Evolutionary conservation across 2,329 filamentous ascomycete genomes (phyloP).

Genomic region (Aspergillus quadrilineatus): DNA sequence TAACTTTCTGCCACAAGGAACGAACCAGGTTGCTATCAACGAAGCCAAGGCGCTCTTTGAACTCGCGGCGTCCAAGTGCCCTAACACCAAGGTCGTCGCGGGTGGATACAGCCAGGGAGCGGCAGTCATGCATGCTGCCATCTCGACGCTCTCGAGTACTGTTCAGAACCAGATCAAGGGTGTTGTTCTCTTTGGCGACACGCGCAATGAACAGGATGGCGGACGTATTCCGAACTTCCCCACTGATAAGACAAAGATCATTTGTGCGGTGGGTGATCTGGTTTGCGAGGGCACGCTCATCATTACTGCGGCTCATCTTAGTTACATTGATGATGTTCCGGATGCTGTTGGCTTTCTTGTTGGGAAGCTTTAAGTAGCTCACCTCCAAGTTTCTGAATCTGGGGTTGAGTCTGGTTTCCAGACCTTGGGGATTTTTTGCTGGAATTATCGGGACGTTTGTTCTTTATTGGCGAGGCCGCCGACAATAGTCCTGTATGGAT

Average conservation of each 20-base stretch:
- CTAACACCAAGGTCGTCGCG: constrained; percentile 46
- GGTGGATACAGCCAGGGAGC: constrained; percentile 48
- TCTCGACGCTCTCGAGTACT: constrained; percentile 33
- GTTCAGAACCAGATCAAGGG: constrained; percentile 37
- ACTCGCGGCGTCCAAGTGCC: constrained; percentile 46
- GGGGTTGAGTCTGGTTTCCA: too few species aligned
- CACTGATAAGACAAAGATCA: constrained; percentile 45
- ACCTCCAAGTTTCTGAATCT: not conserved
- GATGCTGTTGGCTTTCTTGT: not conserved
- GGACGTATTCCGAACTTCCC: constrained; percentile 43
- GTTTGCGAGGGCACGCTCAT: constrained; percentile 51
- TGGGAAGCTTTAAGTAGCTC: not conserved
- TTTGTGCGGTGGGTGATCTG: constrained; percentile 49
- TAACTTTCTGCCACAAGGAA: constrained; percentile 43
- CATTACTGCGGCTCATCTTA: constrained; percentile 40
- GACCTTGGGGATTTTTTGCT: too few species aligned
- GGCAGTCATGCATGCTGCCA: constrained; percentile 44
- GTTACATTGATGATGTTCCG: constrained; percentile 28
- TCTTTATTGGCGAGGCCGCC: too few species aligned
- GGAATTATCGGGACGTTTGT: too few species aligned
- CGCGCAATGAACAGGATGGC: constrained; percentile 41
- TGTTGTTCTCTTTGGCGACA: constrained; percentile 46
- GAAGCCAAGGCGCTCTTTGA: constrained; percentile 46
- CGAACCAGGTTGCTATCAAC: constrained; percentile 35
- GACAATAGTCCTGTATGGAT: too few species aligned